phyloP scores from a whole-genome alignment of 177 flowering plant genomes.

The Tripterygium wilfordii region DNA sequence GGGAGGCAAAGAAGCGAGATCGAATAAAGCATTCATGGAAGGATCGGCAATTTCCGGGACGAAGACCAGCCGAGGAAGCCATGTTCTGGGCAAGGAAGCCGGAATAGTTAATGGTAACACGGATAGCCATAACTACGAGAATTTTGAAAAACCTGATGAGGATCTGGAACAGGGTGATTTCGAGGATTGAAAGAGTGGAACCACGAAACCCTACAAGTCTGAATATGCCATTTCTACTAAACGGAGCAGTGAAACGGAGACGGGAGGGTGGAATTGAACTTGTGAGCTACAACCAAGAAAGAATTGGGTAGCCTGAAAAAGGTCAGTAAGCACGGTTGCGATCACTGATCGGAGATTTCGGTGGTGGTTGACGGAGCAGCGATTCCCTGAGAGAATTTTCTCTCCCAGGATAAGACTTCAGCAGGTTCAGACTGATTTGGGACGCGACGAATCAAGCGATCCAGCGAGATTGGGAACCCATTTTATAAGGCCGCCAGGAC shows the following conservation, averaged over 20 bases:
- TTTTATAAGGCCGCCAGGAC: no score
- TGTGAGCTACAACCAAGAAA: no score
- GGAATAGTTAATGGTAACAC: conserved; percentile 56
- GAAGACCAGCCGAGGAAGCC: conserved; percentile 38
- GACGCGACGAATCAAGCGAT: no score
- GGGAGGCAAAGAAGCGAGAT: conserved; percentile 25
- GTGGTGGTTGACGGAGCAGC: no score
- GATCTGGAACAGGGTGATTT: conserved; percentile 29
- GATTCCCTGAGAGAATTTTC: no score
- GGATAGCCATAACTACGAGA: conserved; percentile 57
- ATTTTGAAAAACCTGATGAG: conserved; percentile 16
- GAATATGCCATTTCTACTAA: conserved; percentile 16
- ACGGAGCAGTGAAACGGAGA: conserved; percentile 11
- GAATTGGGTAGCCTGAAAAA: no score
- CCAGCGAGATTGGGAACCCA: no score
- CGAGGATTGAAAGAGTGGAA: conserved; percentile 12
- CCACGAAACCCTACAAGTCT: conserved; percentile 14
- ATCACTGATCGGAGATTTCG: no score
- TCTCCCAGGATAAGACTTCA: no score
- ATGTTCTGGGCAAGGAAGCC: conserved; percentile 60
- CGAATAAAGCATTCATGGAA: conserved; percentile 43
- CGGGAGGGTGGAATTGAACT: conserved; percentile 18
- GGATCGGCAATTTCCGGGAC: conserved; percentile 32
- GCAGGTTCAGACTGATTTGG: no score
- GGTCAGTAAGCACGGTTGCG: no score